phyloP scores from a whole-genome alignment of 176 grass and related monocot species.

The Leersia perrieri region DNA sequence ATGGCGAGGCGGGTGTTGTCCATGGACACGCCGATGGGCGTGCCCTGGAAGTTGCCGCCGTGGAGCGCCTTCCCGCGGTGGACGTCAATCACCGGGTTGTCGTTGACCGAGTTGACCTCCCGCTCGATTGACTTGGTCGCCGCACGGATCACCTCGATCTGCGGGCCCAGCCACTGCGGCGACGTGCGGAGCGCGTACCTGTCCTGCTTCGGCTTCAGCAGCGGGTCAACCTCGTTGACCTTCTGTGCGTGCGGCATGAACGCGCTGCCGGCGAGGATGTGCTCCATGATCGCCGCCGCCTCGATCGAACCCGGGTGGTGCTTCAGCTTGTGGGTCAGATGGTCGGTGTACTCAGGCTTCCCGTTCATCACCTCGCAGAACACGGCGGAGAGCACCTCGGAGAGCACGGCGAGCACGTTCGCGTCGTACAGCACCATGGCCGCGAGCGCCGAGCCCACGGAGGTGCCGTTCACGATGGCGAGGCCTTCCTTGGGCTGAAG shows the following conservation, averaged over 20 bases:
- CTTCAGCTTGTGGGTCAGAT: slow-evolving; percentile 85
- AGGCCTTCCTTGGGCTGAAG: slow-evolving; percentile 83
- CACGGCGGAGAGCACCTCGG: slow-evolving; percentile 58
- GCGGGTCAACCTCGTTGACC: slow-evolving; percentile 59
- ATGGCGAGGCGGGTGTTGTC: slow-evolving; percentile 77
- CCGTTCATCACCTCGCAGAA: slow-evolving; percentile 89
- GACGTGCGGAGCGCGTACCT: slow-evolving; percentile 85
- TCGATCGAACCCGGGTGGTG: slow-evolving; percentile 88
- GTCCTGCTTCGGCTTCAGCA: slow-evolving; percentile 77
- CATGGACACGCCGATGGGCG: slow-evolving; percentile 84
- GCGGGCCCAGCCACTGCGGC: slow-evolving; percentile 83
- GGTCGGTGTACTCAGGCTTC: slow-evolving; percentile 79
- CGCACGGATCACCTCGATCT: slow-evolving; percentile 76
- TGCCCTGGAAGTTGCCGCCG: slow-evolving; percentile 84
- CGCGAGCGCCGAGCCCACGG: slow-evolving; percentile 66
- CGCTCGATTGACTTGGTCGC: slow-evolving; percentile 79
- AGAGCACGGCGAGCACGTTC: slow-evolving; percentile 68
- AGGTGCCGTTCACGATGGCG: slow-evolving; percentile 80
- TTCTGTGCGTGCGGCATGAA: slow-evolving; percentile 71
- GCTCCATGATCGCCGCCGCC: slow-evolving; percentile 83
- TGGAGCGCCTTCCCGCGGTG: slow-evolving; percentile 68
- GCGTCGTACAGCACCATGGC: slow-evolving; percentile 66
- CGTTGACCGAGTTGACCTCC: slow-evolving; percentile 88
- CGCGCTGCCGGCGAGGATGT: slow-evolving; percentile 68
- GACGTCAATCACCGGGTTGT: slow-evolving; percentile 84